Percentiles rank a stretch among this genome's conserved stretches.
Evolutionary conservation across 148 eudicot species (phyloP).

Genomic region (Amaranthus hypochondriacus): DNA sequence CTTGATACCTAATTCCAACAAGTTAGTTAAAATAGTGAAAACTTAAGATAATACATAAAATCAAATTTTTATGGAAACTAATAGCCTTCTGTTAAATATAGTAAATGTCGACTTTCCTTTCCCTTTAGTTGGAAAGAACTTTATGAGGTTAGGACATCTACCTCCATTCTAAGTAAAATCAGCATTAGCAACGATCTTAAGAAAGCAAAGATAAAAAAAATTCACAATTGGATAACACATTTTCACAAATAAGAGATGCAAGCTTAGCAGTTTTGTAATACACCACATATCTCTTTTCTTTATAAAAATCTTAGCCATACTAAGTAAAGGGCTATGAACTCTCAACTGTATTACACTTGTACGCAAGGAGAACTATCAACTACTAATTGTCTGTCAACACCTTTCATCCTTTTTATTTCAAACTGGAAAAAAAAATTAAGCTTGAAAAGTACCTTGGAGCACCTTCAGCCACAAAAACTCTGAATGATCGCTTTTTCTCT

Average conservation of each 20-base stretch:
- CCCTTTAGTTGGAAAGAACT: background rate
- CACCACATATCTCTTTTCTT: background rate
- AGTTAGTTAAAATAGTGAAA: slow-evolving; percentile 12
- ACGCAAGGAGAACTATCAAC: background rate
- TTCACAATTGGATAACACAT: background rate
- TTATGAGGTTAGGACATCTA: background rate
- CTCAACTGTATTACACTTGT: background rate
- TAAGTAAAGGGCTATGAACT: background rate
- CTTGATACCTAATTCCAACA: slow-evolving; percentile 64
- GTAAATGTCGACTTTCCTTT: background rate
- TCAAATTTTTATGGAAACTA: background rate
- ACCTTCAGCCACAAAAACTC: slow-evolving; percentile 97
- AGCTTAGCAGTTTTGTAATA: background rate
- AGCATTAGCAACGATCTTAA: background rate
- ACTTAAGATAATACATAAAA: background rate
- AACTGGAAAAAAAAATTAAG: background rate
- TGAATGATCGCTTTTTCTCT: slow-evolving; percentile 90
- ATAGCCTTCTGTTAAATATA: background rate
- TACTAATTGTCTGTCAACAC: background rate
- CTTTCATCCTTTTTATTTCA: background rate
- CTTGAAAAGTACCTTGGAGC: slow-evolving; percentile 70
- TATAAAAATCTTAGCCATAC: background rate
- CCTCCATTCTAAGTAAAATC: background rate
- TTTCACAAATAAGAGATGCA: too few relatives aligned
- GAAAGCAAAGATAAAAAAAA: background rate